Evolutionary conservation across 2,329 filamentous ascomycete species (phyloP).

Genomic region (Colletotrichum tanaceti): DNA sequence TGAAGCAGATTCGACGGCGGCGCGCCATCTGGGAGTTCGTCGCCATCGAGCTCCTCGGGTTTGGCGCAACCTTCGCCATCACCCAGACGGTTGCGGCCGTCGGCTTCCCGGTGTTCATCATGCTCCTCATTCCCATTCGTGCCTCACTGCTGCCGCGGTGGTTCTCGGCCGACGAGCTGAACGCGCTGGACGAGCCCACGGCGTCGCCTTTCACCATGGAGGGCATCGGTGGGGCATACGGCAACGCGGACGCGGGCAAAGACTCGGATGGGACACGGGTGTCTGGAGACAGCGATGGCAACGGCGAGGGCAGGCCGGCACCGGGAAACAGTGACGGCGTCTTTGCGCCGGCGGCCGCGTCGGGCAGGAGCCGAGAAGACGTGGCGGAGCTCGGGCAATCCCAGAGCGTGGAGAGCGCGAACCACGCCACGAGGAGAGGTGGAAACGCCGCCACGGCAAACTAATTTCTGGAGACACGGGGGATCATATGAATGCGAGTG

Average conservation of each 20-base stretch:
- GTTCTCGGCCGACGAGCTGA: conserved; percentile 71
- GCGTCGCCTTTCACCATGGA: conserved; percentile 82
- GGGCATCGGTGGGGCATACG: conserved; percentile 74
- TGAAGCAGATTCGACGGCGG: conserved; percentile 71
- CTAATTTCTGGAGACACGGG: background rate
- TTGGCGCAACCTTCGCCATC: conserved; percentile 83
- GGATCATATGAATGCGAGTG: no score
- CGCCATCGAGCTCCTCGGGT: conserved; percentile 73
- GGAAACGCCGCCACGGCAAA: conserved; percentile 11
- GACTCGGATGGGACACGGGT: conserved; percentile 32
- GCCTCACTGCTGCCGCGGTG: conserved; percentile 71
- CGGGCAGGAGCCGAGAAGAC: conserved; percentile 51
- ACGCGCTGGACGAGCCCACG: conserved; percentile 76
- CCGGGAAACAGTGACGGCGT: conserved; percentile 43
- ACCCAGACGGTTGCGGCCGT: conserved; percentile 86
- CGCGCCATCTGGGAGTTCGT: conserved; percentile 79
- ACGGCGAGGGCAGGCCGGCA: conserved; percentile 26
- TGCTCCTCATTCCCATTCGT: conserved; percentile 74
- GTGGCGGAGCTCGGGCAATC: conserved; percentile 48
- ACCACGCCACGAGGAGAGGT: conserved; percentile 2
- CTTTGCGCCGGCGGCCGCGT: conserved; percentile 45
- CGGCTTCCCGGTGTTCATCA: conserved; percentile 81
- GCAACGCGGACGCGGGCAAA: conserved; percentile 47
- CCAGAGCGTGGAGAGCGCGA: background rate
- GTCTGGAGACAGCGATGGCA: conserved; percentile 36